Percentiles rank a stretch among this genome's conserved stretches.
These are phyloP conservation scores for Fallopia convolvulus DNA, from an alignment of 148 eudicot species.

Conservation along the genomic window DNA sequence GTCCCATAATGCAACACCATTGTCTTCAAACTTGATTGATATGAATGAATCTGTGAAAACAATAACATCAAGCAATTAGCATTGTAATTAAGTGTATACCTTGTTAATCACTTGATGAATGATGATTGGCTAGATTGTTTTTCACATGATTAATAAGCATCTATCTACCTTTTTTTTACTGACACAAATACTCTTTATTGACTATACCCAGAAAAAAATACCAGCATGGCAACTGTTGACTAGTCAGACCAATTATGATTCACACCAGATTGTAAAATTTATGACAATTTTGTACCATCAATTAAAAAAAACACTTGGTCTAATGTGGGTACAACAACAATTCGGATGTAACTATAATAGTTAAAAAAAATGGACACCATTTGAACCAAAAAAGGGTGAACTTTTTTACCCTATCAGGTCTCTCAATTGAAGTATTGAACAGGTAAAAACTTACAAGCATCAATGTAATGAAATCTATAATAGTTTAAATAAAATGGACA, in stretches of 20 bases:
- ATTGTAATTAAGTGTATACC: too few species aligned
- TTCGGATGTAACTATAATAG: not conserved
- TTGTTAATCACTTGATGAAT: too few species aligned
- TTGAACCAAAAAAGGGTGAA: not conserved
- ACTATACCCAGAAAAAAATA: too few species aligned
- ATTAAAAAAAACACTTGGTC: too few species aligned
- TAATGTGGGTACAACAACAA: too few species aligned
- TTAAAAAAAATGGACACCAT: not conserved
- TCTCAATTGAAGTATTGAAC: not conserved
- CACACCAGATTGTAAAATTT: not conserved
- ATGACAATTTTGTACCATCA: not conserved
- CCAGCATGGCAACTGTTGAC: not conserved
- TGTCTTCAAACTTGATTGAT: constrained; percentile 12
- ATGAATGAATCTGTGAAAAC: constrained; percentile 10
- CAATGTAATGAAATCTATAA: not conserved
- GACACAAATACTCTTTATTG: too few species aligned
- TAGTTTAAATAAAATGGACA: not conserved
- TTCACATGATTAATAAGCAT: not conserved
- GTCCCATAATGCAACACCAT: constrained; percentile 14
- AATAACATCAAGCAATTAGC: not conserved
- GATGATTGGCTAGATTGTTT: not conserved
- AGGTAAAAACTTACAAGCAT: not conserved
- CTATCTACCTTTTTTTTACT: too few species aligned
- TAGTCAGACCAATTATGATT: not conserved
- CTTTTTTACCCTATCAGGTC: not conserved